These are phyloP conservation scores for Chytridium lagenaria DNA, from an alignment of 371 early-diverging fungal species.

Conservation along the genomic window DNA sequence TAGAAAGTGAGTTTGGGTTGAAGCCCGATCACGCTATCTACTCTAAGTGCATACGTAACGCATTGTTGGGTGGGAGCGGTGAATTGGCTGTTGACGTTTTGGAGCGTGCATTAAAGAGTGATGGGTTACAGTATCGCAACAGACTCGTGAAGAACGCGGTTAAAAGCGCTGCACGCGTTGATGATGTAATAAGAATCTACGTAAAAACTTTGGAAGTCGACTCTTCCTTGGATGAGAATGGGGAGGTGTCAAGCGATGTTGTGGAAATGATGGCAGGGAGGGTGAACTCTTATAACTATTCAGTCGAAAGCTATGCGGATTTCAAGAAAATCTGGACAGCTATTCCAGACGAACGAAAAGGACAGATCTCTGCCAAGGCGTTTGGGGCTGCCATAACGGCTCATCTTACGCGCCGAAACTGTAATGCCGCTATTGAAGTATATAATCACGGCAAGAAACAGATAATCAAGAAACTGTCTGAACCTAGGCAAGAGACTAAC, in stretches of 20 bases:
- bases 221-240: neutral
- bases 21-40: neutral
- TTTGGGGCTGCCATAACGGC: neutral
- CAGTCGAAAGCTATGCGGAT: neutral
- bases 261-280: neutral
- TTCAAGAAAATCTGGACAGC: neutral
- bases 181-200: neutral
- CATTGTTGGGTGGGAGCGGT: neutral
- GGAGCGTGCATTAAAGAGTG: neutral
- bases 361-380: neutral
- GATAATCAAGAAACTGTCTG: neutral
- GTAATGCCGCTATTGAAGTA: neutral
- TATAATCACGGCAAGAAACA: neutral
- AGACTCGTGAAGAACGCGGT: neutral
- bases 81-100: neutral
- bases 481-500: neutral
- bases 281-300: neutral
- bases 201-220: neutral
- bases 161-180: neutral
- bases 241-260: neutral
- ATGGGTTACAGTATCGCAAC: neutral
- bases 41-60: neutral
- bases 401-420: neutral
- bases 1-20: neutral
- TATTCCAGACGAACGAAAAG: neutral